Evolutionary conservation across 345 rosid species (phyloP), one percentile per base, ranked within the genome.

Genomic region (Salix caprea): DNA sequence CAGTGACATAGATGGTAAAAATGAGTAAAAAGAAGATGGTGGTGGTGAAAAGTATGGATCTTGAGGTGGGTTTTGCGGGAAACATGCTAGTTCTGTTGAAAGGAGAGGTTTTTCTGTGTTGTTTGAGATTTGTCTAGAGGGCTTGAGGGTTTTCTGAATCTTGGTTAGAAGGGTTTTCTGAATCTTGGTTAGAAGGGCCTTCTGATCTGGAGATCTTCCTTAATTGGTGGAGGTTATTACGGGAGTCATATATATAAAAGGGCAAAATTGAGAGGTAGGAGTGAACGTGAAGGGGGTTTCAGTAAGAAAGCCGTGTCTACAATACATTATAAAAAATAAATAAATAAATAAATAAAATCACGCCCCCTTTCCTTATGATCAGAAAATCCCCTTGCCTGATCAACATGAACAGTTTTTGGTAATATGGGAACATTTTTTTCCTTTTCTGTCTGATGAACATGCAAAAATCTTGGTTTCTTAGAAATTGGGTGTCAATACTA

Each of bases 31-130:
- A 62, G 52, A 89, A 60, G 71, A 85, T 72, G 19, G 85, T 61
- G 85, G 88, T 61, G 48, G 84, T 42, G 64, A 78, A 81, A 82
- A 86, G 62, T 61, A 84, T 68, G 84, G 82, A 82, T 85, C 86
- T 87, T 10, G 86, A 88, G 64, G 44, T 77, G 86, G 88, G 82
- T 67, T 84, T 89, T 61, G 40, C 56, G 36, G 68, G 28, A 62
- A 76, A 64, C 88, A 87, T 85, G 28, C 72, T 65, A 67, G 65
- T 56, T n/a, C 52, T 66, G 72, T 67, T 58, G 69, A 58, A 73
- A 74, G 62, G 74, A 73, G 36, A 74, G 66, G 42, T 34, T 54
- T 68, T 21, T 46, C 50, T 46, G 15, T 13, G 50, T 14, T 73
- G 76, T 36, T 37, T 50, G 56, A 28, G 60, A 70, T 60, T 60